These are phyloP conservation scores for Orbilia quercus DNA, from an alignment of 2,329 filamentous ascomycete genomes.

Conservation along the genomic window DNA sequence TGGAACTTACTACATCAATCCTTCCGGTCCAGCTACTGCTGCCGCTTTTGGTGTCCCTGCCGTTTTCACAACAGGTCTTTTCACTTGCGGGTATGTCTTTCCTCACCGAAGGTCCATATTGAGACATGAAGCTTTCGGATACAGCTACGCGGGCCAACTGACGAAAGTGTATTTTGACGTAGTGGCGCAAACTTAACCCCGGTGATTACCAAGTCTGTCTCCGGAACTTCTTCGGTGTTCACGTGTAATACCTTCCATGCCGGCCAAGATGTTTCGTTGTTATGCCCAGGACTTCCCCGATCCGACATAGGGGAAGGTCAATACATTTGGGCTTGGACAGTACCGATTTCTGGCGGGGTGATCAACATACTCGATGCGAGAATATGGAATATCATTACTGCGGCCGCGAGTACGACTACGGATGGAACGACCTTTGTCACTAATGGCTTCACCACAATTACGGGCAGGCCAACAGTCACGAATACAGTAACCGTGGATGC, in stretches of 20 bases:
- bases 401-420: not conserved
- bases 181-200: constrained; percentile 17
- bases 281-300: constrained; percentile 28
- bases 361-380: not conserved
- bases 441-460: constrained; percentile 6
- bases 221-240: constrained; percentile 14
- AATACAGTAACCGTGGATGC: constrained; percentile 14
- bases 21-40: constrained; percentile 9
- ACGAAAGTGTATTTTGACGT: not conserved
- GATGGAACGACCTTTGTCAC: constrained; percentile 22
- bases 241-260: constrained; percentile 29
- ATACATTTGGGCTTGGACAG: constrained; percentile 3
- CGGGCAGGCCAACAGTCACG: constrained; percentile 14
- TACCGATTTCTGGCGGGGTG: not conserved
- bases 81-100: constrained; percentile 30
- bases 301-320: constrained; percentile 7
- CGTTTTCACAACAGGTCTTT: constrained; percentile 17
- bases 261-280: constrained; percentile 22
- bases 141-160: no score
- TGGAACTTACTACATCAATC: constrained; percentile 25
- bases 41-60: constrained; percentile 30
- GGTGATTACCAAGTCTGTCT: constrained; percentile 11
- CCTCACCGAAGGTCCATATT: not conserved
- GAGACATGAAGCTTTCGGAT: not conserved
- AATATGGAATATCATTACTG: constrained; percentile 8